Evolutionary conservation across 352 stramenopile species (phyloP).

Genomic region (Pythium oligandrum): DNA sequence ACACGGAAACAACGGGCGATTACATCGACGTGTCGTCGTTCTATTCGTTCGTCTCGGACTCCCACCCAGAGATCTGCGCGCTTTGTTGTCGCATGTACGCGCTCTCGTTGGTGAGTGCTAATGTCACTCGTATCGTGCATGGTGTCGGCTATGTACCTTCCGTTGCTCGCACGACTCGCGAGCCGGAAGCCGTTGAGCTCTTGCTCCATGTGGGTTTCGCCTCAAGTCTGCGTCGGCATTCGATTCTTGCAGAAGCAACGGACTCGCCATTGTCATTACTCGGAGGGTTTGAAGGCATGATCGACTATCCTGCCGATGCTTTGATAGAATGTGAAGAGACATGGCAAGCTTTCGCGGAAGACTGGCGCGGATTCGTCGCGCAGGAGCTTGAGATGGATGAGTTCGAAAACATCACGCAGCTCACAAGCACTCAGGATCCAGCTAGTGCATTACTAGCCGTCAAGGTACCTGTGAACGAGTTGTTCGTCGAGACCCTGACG

Average conservation of each 20-base stretch:
- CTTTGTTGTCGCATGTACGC: constrained; percentile 76
- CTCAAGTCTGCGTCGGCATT: constrained; percentile 26
- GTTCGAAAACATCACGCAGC: constrained; percentile 32
- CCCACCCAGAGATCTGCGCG: constrained; percentile 71
- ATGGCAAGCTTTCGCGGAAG: constrained; percentile 50
- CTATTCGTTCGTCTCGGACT: constrained; percentile 81
- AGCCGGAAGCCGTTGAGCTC: constrained; percentile 44
- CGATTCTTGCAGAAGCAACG: neutral
- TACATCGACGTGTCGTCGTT: constrained; percentile 81
- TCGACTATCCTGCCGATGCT: constrained; percentile 25
- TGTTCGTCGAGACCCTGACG: constrained; percentile 29
- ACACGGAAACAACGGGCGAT: constrained; percentile 60
- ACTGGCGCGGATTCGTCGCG: constrained; percentile 50
- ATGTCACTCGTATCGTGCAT: constrained; percentile 44
- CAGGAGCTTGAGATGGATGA: constrained; percentile 54
- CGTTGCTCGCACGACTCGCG: constrained; percentile 42
- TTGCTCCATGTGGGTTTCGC: constrained; percentile 72
- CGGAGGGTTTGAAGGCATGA: constrained; percentile 12
- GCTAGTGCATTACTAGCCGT: constrained; percentile 12
- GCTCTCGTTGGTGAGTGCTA: constrained; percentile 50
- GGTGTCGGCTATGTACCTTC: constrained; percentile 61
- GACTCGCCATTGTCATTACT: constrained; percentile 2
- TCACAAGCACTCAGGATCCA: constrained; percentile 9
- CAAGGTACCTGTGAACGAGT: constrained; percentile 32
- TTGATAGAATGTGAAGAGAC: constrained; percentile 49